Evolutionary conservation across 2,329 filamentous ascomycete genomes (phyloP), one percentile per base, ranked within the genome.

Genomic region (Aaosphaeria pasadenensis): DNA sequence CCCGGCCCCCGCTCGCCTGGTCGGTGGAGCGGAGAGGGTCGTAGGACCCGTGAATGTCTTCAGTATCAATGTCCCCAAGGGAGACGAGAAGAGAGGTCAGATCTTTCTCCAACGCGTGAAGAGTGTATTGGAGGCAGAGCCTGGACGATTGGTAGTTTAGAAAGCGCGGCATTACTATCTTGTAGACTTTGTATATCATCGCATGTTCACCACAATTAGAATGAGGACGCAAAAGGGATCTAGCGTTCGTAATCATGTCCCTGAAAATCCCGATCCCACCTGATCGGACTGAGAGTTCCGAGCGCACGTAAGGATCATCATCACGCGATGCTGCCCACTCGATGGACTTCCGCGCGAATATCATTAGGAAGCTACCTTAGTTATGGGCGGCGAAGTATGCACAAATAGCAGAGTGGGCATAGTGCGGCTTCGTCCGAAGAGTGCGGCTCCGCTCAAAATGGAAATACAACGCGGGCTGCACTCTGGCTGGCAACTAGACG

Each of bases 21-120:
- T 52, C 45, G 58, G 59, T 39, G 63, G 56, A 48, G 51, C 57
- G 41, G 61, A 61, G 43, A 67, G 66, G 4, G 68, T 63, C 38
- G 59, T 76, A 24, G 65, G 75, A 3, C 81, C 85, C 11, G 74
- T 82, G 46, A 95, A 95, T 67, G 75, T 91, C 0, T 95, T 97
- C 67, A 92, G 84, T 60, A 75, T 99, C 44, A 85, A 78, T 30
- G 91, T 95, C 17, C 84, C 87, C 36, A 84, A 82, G 72, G 83
- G 82, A 6, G 94, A 99, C 69, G 88, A 91, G 79, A 83, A 85
- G 75, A 80, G 91, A 60, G 94, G 89, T 11, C 79, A 82, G 63
- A 78, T 86, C 7, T 99, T 96, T 74, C 72, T 99, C 55, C 87
- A 92, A 73, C 83, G 89, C 59, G 82, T 96, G 64, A 96, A 96